These are phyloP conservation scores for Heracleum sosnowskyi DNA, from an alignment of 129 eudicot species.

Conservation along the genomic window DNA sequence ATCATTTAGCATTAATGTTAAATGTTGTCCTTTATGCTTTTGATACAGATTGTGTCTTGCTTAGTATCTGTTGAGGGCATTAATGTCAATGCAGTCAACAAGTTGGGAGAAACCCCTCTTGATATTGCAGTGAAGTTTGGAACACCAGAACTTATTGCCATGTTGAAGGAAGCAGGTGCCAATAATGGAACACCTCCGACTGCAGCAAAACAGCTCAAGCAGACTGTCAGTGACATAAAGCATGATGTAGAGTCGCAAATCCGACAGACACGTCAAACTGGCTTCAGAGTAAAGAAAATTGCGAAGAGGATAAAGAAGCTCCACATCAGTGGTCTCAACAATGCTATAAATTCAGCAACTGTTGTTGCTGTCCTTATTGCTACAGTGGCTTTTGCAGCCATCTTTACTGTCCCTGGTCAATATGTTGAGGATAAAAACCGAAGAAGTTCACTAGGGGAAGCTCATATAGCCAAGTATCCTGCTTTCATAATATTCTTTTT, in stretches of 20 bases:
- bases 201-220: slow-evolving; percentile 84
- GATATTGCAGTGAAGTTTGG: slow-evolving; percentile 72
- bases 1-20: neutral
- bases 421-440: slow-evolving; percentile 32
- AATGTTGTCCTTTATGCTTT: neutral
- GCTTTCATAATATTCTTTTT: slow-evolving; percentile 64
- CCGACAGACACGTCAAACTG: slow-evolving; percentile 80
- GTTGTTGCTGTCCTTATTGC: slow-evolving; percentile 93
- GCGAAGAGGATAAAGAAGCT: slow-evolving; percentile 82
- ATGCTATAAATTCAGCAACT: slow-evolving; percentile 81
- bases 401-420: slow-evolving; percentile 84
- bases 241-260: slow-evolving; percentile 93
- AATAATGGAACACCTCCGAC: slow-evolving; percentile 71
- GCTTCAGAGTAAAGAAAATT: slow-evolving; percentile 66
- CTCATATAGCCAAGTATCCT: slow-evolving; percentile 49
- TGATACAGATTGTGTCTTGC: slow-evolving; percentile 59
- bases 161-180: slow-evolving; percentile 67
- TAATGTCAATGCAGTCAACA: slow-evolving; percentile 55
- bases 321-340: slow-evolving; percentile 90
- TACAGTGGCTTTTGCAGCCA: slow-evolving; percentile 97
- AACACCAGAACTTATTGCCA: slow-evolving; percentile 37
- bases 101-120: slow-evolving; percentile 75
- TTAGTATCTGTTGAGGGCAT: slow-evolving; percentile 58
- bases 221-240: slow-evolving; percentile 86
- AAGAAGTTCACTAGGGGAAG: slow-evolving; percentile 57